Base-by-base conservation (phyloP, 805 yeast species). In the Cyberlindnera bimundalis region DNA sequence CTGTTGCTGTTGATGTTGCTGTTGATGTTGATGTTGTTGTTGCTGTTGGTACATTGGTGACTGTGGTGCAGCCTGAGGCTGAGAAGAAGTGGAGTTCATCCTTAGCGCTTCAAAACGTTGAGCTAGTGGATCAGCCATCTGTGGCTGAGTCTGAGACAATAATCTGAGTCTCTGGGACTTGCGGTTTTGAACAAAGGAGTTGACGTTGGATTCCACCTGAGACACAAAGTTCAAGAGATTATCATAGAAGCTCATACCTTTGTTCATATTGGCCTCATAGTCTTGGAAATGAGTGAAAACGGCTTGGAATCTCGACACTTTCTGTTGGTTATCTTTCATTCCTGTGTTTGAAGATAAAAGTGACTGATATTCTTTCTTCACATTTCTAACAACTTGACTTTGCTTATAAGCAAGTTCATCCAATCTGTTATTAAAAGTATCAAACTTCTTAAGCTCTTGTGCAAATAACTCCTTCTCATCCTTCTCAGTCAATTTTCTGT, bases 381-480 rank as follows among this genome's bases (percentile, higher is more conserved):
- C 50, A 47, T 70, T 62, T 56, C 75, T 72, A 39, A 76, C 62
- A 7, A 79, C 59, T 3, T 64, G 61, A 18, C 71, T 70, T 59
- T 90, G 96, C 38, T 78, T 78, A 29, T 71, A 73, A n/a, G 83
- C 70, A 10, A 90, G 75, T 2, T 78, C 74, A 27, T 79, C 84
- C 19, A 91, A 65, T 40, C 95, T 75, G 2, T 73, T 70, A 37
- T 78, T 78, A 48, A 77, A 79, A 0, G 83, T 82, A 27, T 74
- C 76, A 60, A 88, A 91, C 61, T 91, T 91, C 36, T 71, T 75
- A 47, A 91, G 65, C 58, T 88, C 96, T 42, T 75, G 73, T 14
- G 78, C 74, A 57, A 90, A 89, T 12, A 84, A 58, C 9, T 72
- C 66, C 48, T 71, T 72, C 44, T 78, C 68, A 43, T 82, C 89